Evolutionary conservation across 2,329 filamentous ascomycete genomes (phyloP), one percentile per base, ranked within the genome.

Genomic region (Aureobasidium sp.): DNA sequence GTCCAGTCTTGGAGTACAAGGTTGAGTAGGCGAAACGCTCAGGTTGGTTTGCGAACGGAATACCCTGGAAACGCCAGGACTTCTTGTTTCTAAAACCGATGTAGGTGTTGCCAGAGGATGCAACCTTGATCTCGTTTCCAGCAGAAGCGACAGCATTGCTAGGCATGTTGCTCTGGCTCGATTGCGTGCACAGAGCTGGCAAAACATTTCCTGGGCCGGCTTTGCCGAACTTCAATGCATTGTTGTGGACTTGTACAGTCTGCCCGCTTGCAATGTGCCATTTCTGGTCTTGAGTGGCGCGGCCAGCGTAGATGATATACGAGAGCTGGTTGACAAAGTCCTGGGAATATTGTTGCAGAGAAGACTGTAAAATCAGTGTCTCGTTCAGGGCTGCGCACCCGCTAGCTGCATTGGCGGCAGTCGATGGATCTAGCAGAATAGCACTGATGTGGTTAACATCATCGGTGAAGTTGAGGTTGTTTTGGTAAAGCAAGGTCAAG

Each of bases 401-500:
- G 37, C 73, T 68, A 0, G 70, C 69, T 29, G 75, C 79, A 52
- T 73, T 70, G 20, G 69, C 67, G 42, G 73, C 71, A 7, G 70
- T 66, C 53, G 77, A 70, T 3, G 76, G 70, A 61, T 80, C 80
- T 46, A 83, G 70, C 8, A 83, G 69, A 47, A 83, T 76, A 3
- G 80, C 80, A 12, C 80, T 77, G 20, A 80, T 71, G 66, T 83
- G 81, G 64, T 82, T 82, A 29, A 68, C 72, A 69, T 82, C 79
- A 64, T 84, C 80, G 0, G 79, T 78, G 8, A 71, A 74, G 67
- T 84, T 84, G 27, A 83, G 71, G 44, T 82, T 82, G 70, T 83
- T 83, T 67, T 82, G 80, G 63, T 79, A 83, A 9, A 82, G 68
- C 7, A 82, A 71, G 0, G 79, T 81, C 59, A 82, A 67, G 1